These are phyloP conservation scores for Saccharomycopsis sp. DNA, from an alignment of 805 yeast species.

Conservation along the genomic window DNA sequence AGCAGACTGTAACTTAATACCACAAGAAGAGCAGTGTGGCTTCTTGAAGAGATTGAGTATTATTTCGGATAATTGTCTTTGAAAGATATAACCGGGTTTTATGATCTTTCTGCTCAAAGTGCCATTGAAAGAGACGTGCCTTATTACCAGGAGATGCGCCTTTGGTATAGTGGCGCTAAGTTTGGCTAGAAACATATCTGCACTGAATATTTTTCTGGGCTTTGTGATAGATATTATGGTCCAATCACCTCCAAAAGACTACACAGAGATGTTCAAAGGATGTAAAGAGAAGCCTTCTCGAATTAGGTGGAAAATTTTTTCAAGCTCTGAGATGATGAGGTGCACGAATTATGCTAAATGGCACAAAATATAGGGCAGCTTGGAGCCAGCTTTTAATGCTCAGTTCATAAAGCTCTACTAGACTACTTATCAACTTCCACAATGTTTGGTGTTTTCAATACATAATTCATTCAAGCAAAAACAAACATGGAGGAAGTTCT, in stretches of 20 bases:
- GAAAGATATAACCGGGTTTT: neutral
- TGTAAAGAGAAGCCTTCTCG: no score
- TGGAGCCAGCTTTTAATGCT: no score
- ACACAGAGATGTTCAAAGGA: no score
- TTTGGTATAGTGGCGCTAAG: neutral
- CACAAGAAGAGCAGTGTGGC: slow-evolving; percentile 48
- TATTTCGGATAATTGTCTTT: neutral
- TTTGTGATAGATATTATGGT: no score
- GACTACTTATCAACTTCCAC: no score
- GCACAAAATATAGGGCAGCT: no score
- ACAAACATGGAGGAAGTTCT: no score
- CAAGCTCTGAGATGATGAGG: neutral
- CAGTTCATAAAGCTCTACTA: no score
- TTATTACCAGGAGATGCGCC: neutral
- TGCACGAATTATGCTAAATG: no score
- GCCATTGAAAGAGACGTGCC: neutral
- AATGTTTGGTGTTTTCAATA: no score
- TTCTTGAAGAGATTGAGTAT: slow-evolving; percentile 1
- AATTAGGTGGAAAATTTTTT: neutral
- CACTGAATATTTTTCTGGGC: neutral
- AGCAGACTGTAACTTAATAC: slow-evolving; percentile 41
- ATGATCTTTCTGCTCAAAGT: neutral
- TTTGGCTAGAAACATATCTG: neutral
- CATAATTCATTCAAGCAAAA: no score
- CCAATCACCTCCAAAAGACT: no score